Evolutionary conservation across 1,284 basidiomycete genomes (phyloP).

Genomic region (Inonotus hispidus): DNA sequence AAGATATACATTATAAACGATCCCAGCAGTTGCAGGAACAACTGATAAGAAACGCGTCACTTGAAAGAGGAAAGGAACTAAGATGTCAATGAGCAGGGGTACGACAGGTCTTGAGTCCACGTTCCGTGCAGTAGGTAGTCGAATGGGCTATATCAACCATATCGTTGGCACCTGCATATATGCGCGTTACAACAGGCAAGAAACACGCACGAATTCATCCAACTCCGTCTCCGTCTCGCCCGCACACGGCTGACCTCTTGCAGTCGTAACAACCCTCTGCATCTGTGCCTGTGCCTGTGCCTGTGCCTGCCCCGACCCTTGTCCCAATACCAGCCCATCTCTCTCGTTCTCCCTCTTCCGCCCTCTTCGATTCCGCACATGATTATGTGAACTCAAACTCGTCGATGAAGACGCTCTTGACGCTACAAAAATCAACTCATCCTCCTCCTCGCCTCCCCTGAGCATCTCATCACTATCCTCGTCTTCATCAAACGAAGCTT

Average conservation of each 20-base stretch:
- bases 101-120: slow-evolving; percentile 6
- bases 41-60: slow-evolving; percentile 59
- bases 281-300: slow-evolving; percentile 24
- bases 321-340: no score
- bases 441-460: no score
- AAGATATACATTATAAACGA: slow-evolving; percentile 52
- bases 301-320: not conserved
- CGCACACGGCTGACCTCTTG: slow-evolving; percentile 52
- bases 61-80: slow-evolving; percentile 40
- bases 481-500: no score
- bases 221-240: slow-evolving; percentile 75
- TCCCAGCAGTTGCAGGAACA: slow-evolving; percentile 65
- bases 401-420: not conserved
- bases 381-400: not conserved
- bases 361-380: not conserved
- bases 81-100: slow-evolving; percentile 7
- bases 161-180: not conserved
- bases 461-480: no score
- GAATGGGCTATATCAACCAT: slow-evolving; percentile 23
- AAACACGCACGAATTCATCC: slow-evolving; percentile 61
- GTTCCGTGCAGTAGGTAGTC: slow-evolving; percentile 18
- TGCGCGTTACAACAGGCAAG: slow-evolving; percentile 5
- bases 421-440: no score
- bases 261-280: slow-evolving; percentile 51
- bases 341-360: not conserved